Evolutionary conservation across 352 stramenopile species (phyloP).

Genomic region (Blastocystis hominis): DNA sequence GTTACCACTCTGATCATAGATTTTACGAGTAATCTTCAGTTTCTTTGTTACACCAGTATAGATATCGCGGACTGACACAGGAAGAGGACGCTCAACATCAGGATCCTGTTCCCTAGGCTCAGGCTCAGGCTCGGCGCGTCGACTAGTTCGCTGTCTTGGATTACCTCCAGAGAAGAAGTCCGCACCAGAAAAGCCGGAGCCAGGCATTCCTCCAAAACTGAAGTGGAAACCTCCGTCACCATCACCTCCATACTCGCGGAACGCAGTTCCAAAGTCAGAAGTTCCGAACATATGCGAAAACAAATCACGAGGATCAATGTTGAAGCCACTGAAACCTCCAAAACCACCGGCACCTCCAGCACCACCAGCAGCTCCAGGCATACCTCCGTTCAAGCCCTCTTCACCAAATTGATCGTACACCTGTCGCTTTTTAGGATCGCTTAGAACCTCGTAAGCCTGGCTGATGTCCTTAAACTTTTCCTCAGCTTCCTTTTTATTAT

Average conservation of each 20-base stretch:
- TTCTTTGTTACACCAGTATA: conserved; percentile 73
- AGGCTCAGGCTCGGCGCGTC: background rate
- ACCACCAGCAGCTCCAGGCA: background rate
- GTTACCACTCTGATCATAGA: conserved; percentile 61
- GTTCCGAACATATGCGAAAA: conserved; percentile 40
- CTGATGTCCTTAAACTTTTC: conserved; percentile 82
- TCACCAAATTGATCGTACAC: conserved; percentile 83
- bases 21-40: conserved; percentile 71
- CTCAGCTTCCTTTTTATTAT: conserved; percentile 72
- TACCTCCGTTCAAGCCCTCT: conserved; percentile 72
- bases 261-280: background rate
- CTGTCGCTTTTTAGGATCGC: conserved; percentile 79
- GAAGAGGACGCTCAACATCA: background rate
- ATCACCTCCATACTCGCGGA: conserved; percentile 37
- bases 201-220: conserved; percentile 59
- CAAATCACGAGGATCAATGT: conserved; percentile 49
- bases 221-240: conserved; percentile 62
- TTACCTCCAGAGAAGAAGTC: background rate
- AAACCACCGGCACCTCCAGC: background rate
- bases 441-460: conserved; percentile 82
- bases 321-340: conserved; percentile 37
- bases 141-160: background rate
- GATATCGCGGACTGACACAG: conserved; percentile 33
- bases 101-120: background rate
- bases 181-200: background rate